These are phyloP conservation scores for Ehretia macrophylla DNA, from an alignment of 257 asterid species.

Conservation along the genomic window DNA sequence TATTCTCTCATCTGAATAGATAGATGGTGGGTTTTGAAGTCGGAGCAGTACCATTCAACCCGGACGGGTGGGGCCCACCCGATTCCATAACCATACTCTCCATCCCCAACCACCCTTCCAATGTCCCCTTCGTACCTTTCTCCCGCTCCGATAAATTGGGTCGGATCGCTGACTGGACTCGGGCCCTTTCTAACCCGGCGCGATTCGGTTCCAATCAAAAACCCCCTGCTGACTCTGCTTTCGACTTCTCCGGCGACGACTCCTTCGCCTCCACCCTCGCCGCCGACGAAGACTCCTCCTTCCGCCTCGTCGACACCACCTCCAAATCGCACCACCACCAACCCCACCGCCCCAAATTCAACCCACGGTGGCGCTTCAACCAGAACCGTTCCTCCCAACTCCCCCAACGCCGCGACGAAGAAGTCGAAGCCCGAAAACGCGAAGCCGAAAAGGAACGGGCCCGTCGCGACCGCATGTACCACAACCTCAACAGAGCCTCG, in stretches of 20 bases:
- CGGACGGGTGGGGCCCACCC: slow-evolving; percentile 98
- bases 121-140: slow-evolving; percentile 91
- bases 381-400: slow-evolving; percentile 33
- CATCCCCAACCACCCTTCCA: slow-evolving; percentile 46
- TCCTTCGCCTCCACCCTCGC: slow-evolving; percentile 69
- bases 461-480: slow-evolving; percentile 62
- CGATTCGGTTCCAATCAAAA: slow-evolving; percentile 61
- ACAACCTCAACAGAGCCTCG: slow-evolving; percentile 55
- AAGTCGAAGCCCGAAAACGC: slow-evolving; percentile 79
- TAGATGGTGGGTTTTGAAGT: slow-evolving; percentile 81
- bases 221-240: slow-evolving; percentile 66
- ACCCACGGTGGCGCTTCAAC: slow-evolving; percentile 80
- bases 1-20: too few relatives aligned
- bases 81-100: slow-evolving; percentile 29
- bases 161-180: slow-evolving; percentile 93
- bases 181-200: slow-evolving; percentile 35
- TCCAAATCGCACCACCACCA: slow-evolving; percentile 67
- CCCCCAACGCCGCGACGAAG: slow-evolving; percentile 95
- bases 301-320: slow-evolving; percentile 84
- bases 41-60: slow-evolving; percentile 74
- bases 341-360: slow-evolving; percentile 76
- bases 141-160: slow-evolving; percentile 93
- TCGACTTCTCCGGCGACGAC: slow-evolving; percentile 92
- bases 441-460: slow-evolving; percentile 93
- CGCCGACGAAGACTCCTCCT: slow-evolving; percentile 81